Evolutionary conservation across 495 filamentous ascomycete genomes (phyloP).

Genomic region (Talaromyces adpressus): DNA sequence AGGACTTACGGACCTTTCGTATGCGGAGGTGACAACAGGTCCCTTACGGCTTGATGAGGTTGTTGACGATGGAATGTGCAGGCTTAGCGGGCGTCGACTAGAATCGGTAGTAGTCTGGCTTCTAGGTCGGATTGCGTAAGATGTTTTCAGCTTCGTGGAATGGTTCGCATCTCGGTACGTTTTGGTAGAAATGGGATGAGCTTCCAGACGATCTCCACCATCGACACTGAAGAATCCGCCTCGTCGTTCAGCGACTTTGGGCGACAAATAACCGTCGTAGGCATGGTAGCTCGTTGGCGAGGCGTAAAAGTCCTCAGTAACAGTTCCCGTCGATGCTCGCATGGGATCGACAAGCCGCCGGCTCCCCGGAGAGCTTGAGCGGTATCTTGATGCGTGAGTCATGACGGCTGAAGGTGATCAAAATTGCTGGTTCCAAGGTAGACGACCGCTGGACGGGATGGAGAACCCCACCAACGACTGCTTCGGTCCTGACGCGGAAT

Average conservation of each 20-base stretch:
- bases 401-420: constrained; percentile 7
- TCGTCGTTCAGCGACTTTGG: constrained; percentile 25
- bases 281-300: constrained; percentile 18
- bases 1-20: constrained; percentile 25
- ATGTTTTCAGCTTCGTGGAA: constrained; percentile 30
- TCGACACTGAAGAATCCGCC: constrained; percentile 11
- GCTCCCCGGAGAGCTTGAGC: constrained; percentile 28
- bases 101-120: constrained; percentile 31
- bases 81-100: constrained; percentile 17
- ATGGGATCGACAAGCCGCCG: constrained; percentile 33
- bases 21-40: constrained; percentile 21
- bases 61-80: constrained; percentile 20
- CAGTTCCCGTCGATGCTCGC: constrained; percentile 42
- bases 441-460: not conserved
- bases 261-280: constrained; percentile 29
- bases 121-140: constrained; percentile 35
- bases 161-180: constrained; percentile 27
- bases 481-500: not conserved
- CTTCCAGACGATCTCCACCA: constrained; percentile 20
- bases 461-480: not conserved
- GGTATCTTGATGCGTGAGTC: constrained; percentile 19
- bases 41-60: constrained; percentile 19
- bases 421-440: not conserved
- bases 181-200: constrained; percentile 27
- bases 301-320: constrained; percentile 34